These are phyloP conservation scores for Tripterygium wilfordii DNA, from an alignment of 177 flowering plant species.

Conservation along the genomic window DNA sequence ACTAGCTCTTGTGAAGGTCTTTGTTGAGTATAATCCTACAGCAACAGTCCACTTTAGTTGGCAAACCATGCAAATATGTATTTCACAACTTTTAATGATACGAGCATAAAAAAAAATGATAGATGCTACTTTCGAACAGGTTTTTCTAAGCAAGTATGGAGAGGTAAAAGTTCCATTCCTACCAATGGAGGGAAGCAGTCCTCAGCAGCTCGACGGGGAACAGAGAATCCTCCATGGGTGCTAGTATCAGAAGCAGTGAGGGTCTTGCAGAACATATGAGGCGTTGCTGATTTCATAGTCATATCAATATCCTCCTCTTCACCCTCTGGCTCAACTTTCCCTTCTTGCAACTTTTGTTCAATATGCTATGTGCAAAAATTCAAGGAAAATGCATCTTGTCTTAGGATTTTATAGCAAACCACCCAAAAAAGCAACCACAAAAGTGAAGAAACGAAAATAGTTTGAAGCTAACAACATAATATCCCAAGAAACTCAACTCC, in stretches of 20 bases:
- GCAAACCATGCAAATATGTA: not conserved
- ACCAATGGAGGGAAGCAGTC: slow-evolving; percentile 99
- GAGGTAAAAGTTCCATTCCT: slow-evolving; percentile 6
- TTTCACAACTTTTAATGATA: too few species aligned
- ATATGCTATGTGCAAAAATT: slow-evolving; percentile 25
- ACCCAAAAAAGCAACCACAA: too few species aligned
- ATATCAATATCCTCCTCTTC: slow-evolving; percentile 46
- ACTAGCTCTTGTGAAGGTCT: slow-evolving; percentile 98
- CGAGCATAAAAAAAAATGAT: too few species aligned
- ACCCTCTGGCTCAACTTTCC: slow-evolving; percentile 23
- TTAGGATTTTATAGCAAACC: too few species aligned
- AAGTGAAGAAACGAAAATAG: too few species aligned
- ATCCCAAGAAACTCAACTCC: too few species aligned
- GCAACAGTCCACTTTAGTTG: not conserved
- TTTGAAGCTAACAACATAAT: too few species aligned
- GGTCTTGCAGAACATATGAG: slow-evolving; percentile 99
- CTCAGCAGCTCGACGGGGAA: slow-evolving; percentile 98
- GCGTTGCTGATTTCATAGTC: slow-evolving; percentile 49
- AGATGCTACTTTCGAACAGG: too few species aligned
- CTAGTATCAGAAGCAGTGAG: slow-evolving; percentile 99
- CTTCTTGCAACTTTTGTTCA: slow-evolving; percentile 56
- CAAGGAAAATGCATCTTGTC: not conserved
- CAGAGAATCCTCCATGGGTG: slow-evolving; percentile 99
- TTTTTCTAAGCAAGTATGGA: not conserved
- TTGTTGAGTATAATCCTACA: slow-evolving; percentile 88